Evolutionary conservation across 2,329 filamentous ascomycete genomes (phyloP), one percentile per base, ranked within the genome.

Genomic region (Fusarium sulawesiense): DNA sequence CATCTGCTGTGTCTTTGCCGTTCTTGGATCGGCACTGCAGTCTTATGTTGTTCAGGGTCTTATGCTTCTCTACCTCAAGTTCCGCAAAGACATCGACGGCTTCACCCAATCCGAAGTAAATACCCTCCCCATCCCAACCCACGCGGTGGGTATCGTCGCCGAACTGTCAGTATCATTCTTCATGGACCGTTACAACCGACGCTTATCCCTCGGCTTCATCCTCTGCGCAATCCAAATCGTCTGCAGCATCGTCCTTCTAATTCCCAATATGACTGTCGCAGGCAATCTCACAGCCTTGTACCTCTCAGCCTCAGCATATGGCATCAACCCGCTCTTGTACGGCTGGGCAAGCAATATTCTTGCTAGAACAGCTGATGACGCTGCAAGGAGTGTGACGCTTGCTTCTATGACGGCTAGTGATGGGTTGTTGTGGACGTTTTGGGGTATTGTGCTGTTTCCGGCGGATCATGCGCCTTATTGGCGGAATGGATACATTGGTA

Each of bases 381-480:
- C 82, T 2, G 75, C 76, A 0, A 68, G 83, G 6, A 79, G 79
- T 8, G 77, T 84, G 1, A 80, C 80, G 0, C 58, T 84, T 1
- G 80, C 80, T 30, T 75, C 76, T 3, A 83, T 84, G 81, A 80
- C 79, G 1, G 78, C 80, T 14, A 77, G 77, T 11, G 78, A 79
- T 20, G 78, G 77, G 8, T 71, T 81, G 0, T 50, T 84, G 18
- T 84, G 82, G 66, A 83, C 83, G 0, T 84, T 83, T 29, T 84
- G 83, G 82, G 82, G 82, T 0, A 82, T 84, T 9, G 76, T 75
- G 0, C 42, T 84, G 20, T 84, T 83, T 53, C 77, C 81, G 1
- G 81, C 81, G 0, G 77, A 77, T 21, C 79, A 84, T 59, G 81
- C 81, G 2, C 81, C 82, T 4, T 83, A 83, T 50, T 83, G 82